Evolutionary conservation across 2,329 filamentous ascomycete genomes (phyloP), one percentile per base, ranked within the genome.

Genomic region (Hypoxylon sp.): DNA sequence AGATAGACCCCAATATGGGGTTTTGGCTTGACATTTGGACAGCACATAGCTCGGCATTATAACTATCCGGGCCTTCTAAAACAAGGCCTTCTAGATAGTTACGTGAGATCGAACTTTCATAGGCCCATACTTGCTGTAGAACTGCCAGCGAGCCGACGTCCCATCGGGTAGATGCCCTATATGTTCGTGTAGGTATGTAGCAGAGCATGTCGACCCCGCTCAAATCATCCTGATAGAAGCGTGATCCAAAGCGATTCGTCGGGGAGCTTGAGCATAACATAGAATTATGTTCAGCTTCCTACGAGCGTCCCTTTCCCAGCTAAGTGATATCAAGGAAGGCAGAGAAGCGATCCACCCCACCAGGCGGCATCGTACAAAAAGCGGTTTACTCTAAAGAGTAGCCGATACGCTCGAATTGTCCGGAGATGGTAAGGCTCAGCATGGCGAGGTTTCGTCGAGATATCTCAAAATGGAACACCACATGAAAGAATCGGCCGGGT

Each of bases 311-410:
- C 40, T 44, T 22, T 17, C 40, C 17, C 17, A 44, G 40, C 17
- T n/a, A 5, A 17, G 10, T 14, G 35, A 37, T n/a, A 14, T 37
- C 40, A 1, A 44, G 40, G 17, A 10, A 44, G n/a, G 35, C 35
- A 22, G 2, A 22, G 40, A 44, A 17, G 40, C 17, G 40, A 44
- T 44, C 40, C 14, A 22, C 40, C 14, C 40, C 22, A 14, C 35
- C 54, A 8, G 31, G 22, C n/a, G 42, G 25, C 42, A 44, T 50
- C 33, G 42, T 50, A 31, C 22, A 40, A 13, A 25, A 37, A 1
- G 17, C 25, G n/a, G 54, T 40, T 35, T 13, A 64, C 13, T 57
- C 27, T 27, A 61, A 10, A 40, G n/a, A 44, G 40, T 44, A 44
- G 17, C 10, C 13, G 40, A 44, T 22, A 17, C 20, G 7, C 3